Conservation (phyloP, 768 basidiomycete genomes). For the Paxillus ammoniavirescens region DNA sequence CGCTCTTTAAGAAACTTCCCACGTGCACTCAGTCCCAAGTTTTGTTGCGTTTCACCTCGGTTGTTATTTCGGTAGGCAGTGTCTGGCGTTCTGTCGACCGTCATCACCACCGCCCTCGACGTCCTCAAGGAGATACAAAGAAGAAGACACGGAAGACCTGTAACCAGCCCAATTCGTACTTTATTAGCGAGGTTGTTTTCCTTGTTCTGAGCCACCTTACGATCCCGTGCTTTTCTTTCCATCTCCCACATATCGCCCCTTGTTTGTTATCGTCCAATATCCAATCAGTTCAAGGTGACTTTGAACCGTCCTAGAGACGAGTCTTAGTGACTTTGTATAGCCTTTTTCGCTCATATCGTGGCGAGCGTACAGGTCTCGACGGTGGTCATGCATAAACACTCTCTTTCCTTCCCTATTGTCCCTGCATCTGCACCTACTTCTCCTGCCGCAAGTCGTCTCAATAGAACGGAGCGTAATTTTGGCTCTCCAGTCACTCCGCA, state of each 20-base stretch:
- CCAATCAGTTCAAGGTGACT: conserved; percentile 22
- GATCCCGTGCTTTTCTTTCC: conserved; percentile 15
- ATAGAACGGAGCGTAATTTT: conserved; percentile 27
- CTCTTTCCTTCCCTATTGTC: conserved; percentile 28
- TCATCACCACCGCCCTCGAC: conserved; percentile 9
- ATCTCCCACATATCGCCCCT: conserved; percentile 28
- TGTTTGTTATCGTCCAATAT: conserved; percentile 11
- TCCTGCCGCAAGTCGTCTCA: conserved; percentile 38
- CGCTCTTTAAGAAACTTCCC: conserved; percentile 36
- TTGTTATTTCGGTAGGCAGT: conserved; percentile 21
- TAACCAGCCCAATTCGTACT: conserved; percentile 15
- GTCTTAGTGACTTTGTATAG: neutral
- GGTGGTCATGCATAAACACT: conserved; percentile 29
- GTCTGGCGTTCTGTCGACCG: conserved; percentile 7
- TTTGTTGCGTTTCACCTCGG: conserved; percentile 27
- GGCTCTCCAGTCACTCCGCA: conserved; percentile 62
- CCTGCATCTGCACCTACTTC: conserved; percentile 46
- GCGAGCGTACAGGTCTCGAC: conserved; percentile 9
- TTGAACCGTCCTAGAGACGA: neutral
- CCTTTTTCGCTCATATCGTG: conserved; percentile 11
- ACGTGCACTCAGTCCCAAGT: conserved; percentile 24
- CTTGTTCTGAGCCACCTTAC: conserved; percentile 22
- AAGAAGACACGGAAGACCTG: conserved; percentile 3
- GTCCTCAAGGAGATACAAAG: conserved; percentile 13
- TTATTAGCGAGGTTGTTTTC: conserved; percentile 7